Evolutionary conservation across 352 stramenopile genomes (phyloP), one percentile per base, ranked within the genome.

Genomic region (Globisporangium sylvaticum): DNA sequence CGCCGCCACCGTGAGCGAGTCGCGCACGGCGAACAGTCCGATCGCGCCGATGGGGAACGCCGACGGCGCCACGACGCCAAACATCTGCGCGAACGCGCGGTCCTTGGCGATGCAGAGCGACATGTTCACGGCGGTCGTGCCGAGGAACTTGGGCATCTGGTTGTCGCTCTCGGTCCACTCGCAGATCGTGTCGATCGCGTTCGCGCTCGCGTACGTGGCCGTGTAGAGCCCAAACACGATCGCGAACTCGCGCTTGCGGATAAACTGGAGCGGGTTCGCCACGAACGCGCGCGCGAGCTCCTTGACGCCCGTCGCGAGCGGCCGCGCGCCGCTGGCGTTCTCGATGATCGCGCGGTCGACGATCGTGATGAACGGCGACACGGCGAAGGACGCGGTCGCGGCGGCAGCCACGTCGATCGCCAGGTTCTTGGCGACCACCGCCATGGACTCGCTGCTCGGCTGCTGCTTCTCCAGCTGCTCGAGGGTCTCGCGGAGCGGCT

Each of bases 201-300:
- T 97, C 53, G 90, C 91, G 25, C 78, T 90, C 64, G 87, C 77
- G 81, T 97, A 97, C 55, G 91, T 97, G 56, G 88, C 80, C 27
- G 81, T 87, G 78, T 97, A 97, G 34, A 97, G 83, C 3, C 89
- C 89, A 65, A 91, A 97, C 56, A 97, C 89, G 65, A 97, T 77
- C 22, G 88, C 70, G 69, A 97, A 97, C 76, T 97, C 90, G 34
- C 88, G 87, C 61, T 88, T 87, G 64, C 84, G 81, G 50, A 97
- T 57, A 66, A 97, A 97, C 62, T 81, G 74, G 29, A 97, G 65
- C 31, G 89, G 89, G 57, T 91, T 77, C 31, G 75, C 75, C 44
- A 90, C 42, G 48, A 94, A 91, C 48, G 84, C 69, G 5, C 72
- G 31, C 46, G 75, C 77, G 8, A 94, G 76, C 62, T 92, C 78